phyloP scores from a whole-genome alignment of 225 moss, liverwort and hornwort genomes.

The Antitrichia curtipendula region DNA sequence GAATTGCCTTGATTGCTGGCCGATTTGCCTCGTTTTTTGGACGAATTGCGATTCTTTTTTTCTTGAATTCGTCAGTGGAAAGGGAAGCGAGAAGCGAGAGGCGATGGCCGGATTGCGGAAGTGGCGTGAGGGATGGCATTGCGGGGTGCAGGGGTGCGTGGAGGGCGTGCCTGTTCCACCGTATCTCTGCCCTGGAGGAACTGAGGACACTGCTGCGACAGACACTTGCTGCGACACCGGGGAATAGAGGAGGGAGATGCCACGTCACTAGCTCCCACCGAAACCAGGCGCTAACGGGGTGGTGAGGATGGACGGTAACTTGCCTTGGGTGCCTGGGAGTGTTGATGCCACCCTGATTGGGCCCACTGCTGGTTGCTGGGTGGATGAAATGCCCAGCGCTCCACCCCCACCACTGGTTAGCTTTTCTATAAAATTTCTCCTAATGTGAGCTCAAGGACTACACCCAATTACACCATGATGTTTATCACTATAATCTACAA shows the following conservation, averaged over 20 bases:
- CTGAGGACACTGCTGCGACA: background rate
- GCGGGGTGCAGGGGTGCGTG: background rate
- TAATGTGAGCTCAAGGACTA: background rate
- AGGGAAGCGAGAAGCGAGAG: background rate
- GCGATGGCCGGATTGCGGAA: background rate
- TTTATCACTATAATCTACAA: background rate
- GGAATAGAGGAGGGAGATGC: background rate
- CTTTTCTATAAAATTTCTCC: too few relatives aligned
- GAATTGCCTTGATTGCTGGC: background rate
- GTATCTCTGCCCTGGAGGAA: background rate
- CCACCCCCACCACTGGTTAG: too few relatives aligned
- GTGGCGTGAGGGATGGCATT: background rate
- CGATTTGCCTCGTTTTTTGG: background rate
- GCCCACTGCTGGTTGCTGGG: too few relatives aligned
- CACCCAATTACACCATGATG: background rate
- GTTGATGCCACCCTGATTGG: too few relatives aligned
- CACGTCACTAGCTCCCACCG: too few relatives aligned
- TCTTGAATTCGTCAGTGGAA: too few relatives aligned
- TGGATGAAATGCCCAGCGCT: too few relatives aligned
- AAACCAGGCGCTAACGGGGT: too few relatives aligned
- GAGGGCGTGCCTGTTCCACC: background rate
- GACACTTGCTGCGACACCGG: background rate
- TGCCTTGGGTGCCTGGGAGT: too few relatives aligned
- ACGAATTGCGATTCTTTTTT: background rate
- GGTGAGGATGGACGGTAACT: too few relatives aligned